Percentiles rank a stretch among this genome's conserved stretches.
These are phyloP conservation scores for Ogataea trehalophila DNA, from an alignment of 805 yeast species.

Conservation along the genomic window DNA sequence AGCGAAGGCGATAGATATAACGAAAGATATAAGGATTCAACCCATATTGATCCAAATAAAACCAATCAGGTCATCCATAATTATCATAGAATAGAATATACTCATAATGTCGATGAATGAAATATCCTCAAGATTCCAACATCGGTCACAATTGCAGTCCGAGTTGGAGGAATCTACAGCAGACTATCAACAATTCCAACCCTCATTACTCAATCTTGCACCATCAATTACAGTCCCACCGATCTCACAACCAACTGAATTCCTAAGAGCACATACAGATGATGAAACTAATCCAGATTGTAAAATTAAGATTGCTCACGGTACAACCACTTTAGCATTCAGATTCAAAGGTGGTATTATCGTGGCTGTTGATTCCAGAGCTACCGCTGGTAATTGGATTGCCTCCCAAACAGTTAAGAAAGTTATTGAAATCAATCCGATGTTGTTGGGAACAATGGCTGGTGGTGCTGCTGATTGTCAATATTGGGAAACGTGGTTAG, in stretches of 20 bases:
- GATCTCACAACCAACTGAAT: constrained; percentile 83
- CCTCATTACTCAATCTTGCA: constrained; percentile 31
- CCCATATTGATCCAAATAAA: too few species aligned
- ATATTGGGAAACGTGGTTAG: constrained; percentile 99
- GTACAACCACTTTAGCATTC: constrained; percentile 97
- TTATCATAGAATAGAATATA: neutral
- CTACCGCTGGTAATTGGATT: constrained; percentile 96
- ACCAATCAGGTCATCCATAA: neutral
- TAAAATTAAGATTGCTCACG: constrained; percentile 94
- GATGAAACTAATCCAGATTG: constrained; percentile 91
- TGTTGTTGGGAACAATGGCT: constrained; percentile 95
- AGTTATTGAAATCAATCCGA: constrained; percentile 94
- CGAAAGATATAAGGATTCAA: too few species aligned
- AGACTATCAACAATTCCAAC: constrained; percentile 13
- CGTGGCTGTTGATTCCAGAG: constrained; percentile 97
- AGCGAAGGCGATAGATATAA: too few species aligned
- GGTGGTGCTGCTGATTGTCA: constrained; percentile 99
- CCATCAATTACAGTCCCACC: constrained; percentile 76
- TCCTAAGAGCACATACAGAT: constrained; percentile 96
- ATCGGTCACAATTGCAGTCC: constrained; percentile 18
- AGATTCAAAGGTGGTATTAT: constrained; percentile 92
- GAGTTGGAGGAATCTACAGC: constrained; percentile 21
- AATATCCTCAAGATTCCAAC: constrained; percentile 25
- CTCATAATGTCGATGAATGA: constrained; percentile 27
- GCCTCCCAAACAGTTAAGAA: constrained; percentile 97